These are phyloP conservation scores for Phytopythium ostracodes DNA, from an alignment of 352 stramenopile genomes.

Conservation along the genomic window DNA sequence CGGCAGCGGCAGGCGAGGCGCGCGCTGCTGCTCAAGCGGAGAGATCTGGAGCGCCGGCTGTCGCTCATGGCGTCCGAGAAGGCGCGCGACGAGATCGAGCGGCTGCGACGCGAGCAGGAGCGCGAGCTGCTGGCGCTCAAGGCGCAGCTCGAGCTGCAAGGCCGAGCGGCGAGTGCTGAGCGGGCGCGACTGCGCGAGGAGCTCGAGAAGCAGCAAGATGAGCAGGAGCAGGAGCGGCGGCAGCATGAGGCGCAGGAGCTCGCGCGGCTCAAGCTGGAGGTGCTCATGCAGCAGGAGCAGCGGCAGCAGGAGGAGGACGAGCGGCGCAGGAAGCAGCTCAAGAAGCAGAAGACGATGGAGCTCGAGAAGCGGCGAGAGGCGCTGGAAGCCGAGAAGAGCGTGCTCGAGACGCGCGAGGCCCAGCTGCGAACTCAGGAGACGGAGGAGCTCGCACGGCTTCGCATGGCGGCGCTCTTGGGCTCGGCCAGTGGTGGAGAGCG, in stretches of 20 bases:
- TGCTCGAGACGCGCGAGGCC: constrained; percentile 39
- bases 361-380: constrained; percentile 36
- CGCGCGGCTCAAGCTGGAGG: constrained; percentile 43
- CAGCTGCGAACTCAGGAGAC: constrained; percentile 53
- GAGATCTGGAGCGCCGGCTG: constrained; percentile 73
- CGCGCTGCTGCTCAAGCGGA: constrained; percentile 36
- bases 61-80: constrained; percentile 82
- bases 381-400: constrained; percentile 36
- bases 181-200: constrained; percentile 36
- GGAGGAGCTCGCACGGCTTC: constrained; percentile 48
- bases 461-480: constrained; percentile 41
- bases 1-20: constrained; percentile 36
- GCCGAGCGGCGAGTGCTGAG: constrained; percentile 43
- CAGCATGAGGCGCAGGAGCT: constrained; percentile 56
- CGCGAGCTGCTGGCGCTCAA: constrained; percentile 60
- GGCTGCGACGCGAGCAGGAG: constrained; percentile 67
- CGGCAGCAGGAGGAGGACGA: constrained; percentile 31
- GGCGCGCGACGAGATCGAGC: constrained; percentile 75
- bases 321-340: constrained; percentile 18
- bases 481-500: background rate
- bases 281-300: constrained; percentile 51
- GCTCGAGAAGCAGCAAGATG: constrained; percentile 36
- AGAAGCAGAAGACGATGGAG: background rate
- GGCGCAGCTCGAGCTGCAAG: constrained; percentile 58
- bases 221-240: constrained; percentile 33